Conservation (phyloP, 192 early-diverging fungal species). For the Backusella luteola region DNA sequence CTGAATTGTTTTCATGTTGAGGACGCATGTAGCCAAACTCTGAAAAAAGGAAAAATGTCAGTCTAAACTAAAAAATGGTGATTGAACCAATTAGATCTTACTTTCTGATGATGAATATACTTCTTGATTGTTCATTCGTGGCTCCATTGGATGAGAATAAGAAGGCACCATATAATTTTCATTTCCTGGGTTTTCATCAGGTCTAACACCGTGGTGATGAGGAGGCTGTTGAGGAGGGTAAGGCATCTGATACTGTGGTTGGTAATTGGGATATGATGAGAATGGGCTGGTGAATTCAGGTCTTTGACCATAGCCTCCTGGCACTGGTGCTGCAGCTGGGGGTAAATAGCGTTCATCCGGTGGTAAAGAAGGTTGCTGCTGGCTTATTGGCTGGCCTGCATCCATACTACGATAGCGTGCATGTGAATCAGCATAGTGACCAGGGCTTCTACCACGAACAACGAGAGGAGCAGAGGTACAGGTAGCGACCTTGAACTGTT, state of each 20-base stretch:
- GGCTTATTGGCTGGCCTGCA: neutral
- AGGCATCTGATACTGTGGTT: neutral
- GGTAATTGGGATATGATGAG: neutral
- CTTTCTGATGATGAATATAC: neutral
- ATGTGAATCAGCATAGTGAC: constrained; percentile 72
- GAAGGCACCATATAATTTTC: neutral
- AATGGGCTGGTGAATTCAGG: neutral
- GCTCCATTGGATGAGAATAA: constrained; percentile 2
- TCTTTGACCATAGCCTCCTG: neutral
- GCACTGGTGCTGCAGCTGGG: neutral
- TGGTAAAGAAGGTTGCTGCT: neutral
- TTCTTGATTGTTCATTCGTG: neutral
- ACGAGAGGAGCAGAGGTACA: constrained; percentile 74
- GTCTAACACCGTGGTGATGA: neutral
- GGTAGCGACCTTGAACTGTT: constrained; percentile 53
- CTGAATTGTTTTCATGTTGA: constrained; percentile 3
- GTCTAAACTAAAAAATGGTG: neutral
- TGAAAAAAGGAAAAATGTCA: neutral
- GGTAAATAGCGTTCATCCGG: neutral
- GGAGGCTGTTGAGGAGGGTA: neutral
- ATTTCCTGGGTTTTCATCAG: neutral
- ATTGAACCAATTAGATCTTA: neutral
- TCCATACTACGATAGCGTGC: constrained; percentile 31
- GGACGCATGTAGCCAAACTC: constrained; percentile 8
- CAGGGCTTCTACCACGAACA: constrained; percentile 86